Conservation (phyloP, 768 basidiomycete genomes). For the Chalciporus piperatus region DNA sequence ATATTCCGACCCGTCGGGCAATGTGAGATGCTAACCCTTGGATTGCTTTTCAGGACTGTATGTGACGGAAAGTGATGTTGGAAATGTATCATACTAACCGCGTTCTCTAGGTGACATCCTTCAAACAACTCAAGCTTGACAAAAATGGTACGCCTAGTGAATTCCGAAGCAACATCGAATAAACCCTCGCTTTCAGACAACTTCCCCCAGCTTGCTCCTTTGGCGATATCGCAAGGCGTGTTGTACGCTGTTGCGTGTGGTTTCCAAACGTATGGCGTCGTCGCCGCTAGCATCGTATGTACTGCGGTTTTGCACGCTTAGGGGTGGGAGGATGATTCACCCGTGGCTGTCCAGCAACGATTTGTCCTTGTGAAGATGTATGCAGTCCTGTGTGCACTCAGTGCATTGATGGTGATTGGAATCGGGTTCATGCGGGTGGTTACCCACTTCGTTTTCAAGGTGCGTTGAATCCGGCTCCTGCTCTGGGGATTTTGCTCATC, state of each 20-base stretch:
- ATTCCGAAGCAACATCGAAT: neutral
- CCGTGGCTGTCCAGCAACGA: slow-evolving; percentile 46
- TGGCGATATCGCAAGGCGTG: slow-evolving; percentile 59
- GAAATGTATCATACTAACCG: neutral
- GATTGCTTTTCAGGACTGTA: slow-evolving; percentile 20
- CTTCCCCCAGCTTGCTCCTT: slow-evolving; percentile 44
- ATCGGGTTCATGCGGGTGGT: slow-evolving; percentile 55
- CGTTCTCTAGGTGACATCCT: slow-evolving; percentile 53
- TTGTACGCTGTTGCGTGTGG: slow-evolving; percentile 49
- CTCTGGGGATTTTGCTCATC: slow-evolving; percentile 1
- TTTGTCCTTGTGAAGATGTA: slow-evolving; percentile 51
- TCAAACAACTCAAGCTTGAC: slow-evolving; percentile 50
- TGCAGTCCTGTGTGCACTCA: slow-evolving; percentile 47
- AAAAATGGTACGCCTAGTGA: slow-evolving; percentile 39
- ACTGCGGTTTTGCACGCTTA: slow-evolving; percentile 1
- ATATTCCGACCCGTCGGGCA: neutral
- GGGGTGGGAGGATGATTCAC: neutral
- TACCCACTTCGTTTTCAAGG: slow-evolving; percentile 70
- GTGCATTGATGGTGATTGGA: slow-evolving; percentile 47
- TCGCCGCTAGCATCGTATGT: slow-evolving; percentile 50
- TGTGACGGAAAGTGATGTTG: neutral
- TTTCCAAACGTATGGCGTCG: slow-evolving; percentile 56
- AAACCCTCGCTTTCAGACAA: slow-evolving; percentile 32
- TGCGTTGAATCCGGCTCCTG: slow-evolving; percentile 17
- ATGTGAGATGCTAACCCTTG: neutral